phyloP scores from a whole-genome alignment of 371 early-diverging fungal genomes.

The Rhizomucor miehei region DNA sequence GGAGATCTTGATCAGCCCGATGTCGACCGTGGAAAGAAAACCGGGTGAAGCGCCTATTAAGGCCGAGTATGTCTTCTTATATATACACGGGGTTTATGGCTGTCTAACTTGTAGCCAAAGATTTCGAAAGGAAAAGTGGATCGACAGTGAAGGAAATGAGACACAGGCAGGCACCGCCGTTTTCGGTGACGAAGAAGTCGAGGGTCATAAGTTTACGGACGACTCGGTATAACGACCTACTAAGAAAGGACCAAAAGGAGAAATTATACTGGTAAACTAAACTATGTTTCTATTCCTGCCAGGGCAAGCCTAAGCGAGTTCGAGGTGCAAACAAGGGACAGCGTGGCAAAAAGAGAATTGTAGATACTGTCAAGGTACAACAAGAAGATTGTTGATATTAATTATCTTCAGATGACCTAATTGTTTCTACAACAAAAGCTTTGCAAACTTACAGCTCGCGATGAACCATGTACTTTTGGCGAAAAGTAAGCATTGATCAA shows the following conservation, averaged over 20 bases:
- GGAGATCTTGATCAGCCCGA: no score
- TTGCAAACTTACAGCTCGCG: conserved; percentile 50
- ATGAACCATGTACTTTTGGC: conserved; percentile 51
- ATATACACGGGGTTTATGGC: no score
- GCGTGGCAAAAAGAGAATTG: conserved; percentile 39
- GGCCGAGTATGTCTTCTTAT: conserved; percentile 7
- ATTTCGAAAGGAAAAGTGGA: conserved; percentile 41
- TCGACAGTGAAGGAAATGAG: conserved; percentile 24
- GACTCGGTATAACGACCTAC: conserved; percentile 8
- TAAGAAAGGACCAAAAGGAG: no score
- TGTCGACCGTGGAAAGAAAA: neutral
- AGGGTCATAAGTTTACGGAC: conserved; percentile 17
- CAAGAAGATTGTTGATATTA: neutral
- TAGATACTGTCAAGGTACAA: conserved; percentile 29
- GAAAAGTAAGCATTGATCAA: conserved; percentile 38
- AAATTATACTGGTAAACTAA: neutral
- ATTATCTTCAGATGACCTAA: neutral
- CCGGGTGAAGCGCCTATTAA: conserved; percentile 18
- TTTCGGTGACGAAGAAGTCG: conserved; percentile 28
- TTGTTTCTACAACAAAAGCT: no score
- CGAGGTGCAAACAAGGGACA: conserved; percentile 40
- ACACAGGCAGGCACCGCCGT: conserved; percentile 9
- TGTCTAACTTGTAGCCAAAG: conserved; percentile 6
- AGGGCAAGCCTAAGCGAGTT: conserved; percentile 7
- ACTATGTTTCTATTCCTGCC: neutral